Evolutionary conservation across 805 yeast genomes (phyloP).

Genomic region (Barnettozyma populi): DNA sequence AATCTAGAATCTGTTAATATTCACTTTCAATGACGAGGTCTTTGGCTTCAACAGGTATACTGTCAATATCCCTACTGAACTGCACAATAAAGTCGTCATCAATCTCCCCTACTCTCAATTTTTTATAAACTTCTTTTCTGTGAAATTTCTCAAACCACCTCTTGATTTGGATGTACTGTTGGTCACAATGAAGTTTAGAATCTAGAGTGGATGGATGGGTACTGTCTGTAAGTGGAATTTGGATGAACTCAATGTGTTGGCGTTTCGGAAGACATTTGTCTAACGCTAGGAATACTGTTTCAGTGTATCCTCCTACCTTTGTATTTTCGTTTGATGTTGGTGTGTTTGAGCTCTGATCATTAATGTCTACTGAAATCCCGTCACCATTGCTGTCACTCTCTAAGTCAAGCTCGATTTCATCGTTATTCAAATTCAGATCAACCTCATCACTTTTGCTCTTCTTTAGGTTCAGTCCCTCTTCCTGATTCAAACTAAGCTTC

Average conservation of each 20-base stretch:
- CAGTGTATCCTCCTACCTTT: slow-evolving; percentile 13
- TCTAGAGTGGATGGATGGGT: slow-evolving; percentile 10
- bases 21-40: neutral
- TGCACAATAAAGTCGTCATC: slow-evolving; percentile 11
- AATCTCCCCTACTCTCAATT: slow-evolving; percentile 12
- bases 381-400: slow-evolving; percentile 8
- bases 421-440: slow-evolving; percentile 16
- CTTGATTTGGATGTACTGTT: slow-evolving; percentile 16
- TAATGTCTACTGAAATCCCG: slow-evolving; percentile 29
- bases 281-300: slow-evolving; percentile 63
- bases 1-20: neutral
- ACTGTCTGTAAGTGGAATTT: slow-evolving; percentile 32
- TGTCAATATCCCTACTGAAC: slow-evolving; percentile 15
- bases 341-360: slow-evolving; percentile 24
- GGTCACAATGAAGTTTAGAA: slow-evolving; percentile 14
- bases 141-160: slow-evolving; percentile 18
- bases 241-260: slow-evolving; percentile 47
- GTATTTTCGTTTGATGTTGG: slow-evolving; percentile 6
- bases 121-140: slow-evolving; percentile 10
- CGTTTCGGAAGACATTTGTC: slow-evolving; percentile 79
- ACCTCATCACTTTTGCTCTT: slow-evolving; percentile 24
- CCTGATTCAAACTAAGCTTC: slow-evolving; percentile 6
- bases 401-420: slow-evolving; percentile 1
- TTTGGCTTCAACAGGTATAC: neutral
- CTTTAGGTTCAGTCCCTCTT: slow-evolving; percentile 5